Conservation (phyloP, 345 rosid genomes). For the Noccaea caerulescens region DNA sequence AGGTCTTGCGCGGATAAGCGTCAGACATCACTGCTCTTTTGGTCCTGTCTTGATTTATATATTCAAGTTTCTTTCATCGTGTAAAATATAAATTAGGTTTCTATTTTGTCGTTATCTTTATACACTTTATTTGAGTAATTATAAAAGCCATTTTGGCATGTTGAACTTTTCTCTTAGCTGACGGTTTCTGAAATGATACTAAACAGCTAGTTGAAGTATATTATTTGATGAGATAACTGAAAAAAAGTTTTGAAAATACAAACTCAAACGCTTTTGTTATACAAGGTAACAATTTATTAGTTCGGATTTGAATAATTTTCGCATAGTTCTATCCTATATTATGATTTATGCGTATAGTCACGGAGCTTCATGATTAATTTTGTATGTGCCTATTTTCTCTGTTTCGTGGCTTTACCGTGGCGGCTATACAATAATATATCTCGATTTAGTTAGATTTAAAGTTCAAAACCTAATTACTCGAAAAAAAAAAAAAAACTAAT, state of each 20-base stretch:
- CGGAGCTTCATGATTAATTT: too few species aligned
- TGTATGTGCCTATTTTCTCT: too few species aligned
- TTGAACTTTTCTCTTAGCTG: constrained; percentile 34
- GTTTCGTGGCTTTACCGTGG: too few species aligned
- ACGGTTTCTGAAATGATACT: constrained; percentile 30
- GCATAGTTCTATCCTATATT: not conserved
- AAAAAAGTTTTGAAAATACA: not conserved
- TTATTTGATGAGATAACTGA: constrained; percentile 18
- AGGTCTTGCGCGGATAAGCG: constrained; percentile 44
- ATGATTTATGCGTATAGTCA: too few species aligned
- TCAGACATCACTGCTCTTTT: constrained; percentile 39
- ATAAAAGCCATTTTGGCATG: not conserved
- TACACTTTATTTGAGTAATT: constrained; percentile 22
- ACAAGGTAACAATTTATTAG: not conserved
- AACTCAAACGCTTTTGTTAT: not conserved
- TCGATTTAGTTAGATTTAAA: not conserved
- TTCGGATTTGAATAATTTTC: not conserved
- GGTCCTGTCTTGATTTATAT: constrained; percentile 25
- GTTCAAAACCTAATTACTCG: not conserved
- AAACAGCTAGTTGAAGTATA: constrained; percentile 32
- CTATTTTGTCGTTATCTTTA: constrained; percentile 22
- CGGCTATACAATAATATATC: not conserved
- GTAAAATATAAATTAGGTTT: constrained; percentile 32
- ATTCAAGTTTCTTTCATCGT: constrained; percentile 27
- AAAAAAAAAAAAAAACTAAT: not conserved